Evolutionary conservation across 164 flowering plant genomes (phyloP).

Genomic region (Warburgia ugandensis): DNA sequence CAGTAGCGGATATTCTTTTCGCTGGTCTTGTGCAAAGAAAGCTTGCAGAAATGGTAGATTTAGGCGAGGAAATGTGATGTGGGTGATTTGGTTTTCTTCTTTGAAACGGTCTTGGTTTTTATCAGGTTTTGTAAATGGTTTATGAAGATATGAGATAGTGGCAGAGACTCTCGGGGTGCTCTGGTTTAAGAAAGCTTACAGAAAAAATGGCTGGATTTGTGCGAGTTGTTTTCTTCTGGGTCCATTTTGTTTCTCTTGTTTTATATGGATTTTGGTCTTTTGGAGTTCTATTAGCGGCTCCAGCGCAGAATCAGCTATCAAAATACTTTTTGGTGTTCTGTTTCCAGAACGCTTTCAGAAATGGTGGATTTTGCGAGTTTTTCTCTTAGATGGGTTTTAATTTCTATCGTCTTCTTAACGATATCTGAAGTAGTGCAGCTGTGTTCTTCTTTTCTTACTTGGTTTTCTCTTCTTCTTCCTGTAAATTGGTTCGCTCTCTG

Average conservation of each 20-base stretch:
- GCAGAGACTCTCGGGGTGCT: not conserved
- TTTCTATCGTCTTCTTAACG: too few species aligned
- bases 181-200: not conserved
- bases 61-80: not conserved
- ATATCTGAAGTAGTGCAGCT: too few species aligned
- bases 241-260: too few species aligned
- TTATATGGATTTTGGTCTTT: too few species aligned
- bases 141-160: too few species aligned
- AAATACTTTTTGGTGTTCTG: not conserved
- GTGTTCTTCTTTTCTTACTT: too few species aligned
- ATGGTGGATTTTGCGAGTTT: not conserved
- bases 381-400: not conserved
- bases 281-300: not conserved
- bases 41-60: not conserved
- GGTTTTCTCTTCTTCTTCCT: too few species aligned
- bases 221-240: not conserved
- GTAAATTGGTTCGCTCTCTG: too few species aligned
- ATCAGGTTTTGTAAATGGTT: too few species aligned
- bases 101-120: too few species aligned
- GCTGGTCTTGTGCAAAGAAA: not conserved
- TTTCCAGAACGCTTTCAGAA: not conserved
- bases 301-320: not conserved
- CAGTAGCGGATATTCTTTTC: not conserved
- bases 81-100: not conserved
- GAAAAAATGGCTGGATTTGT: not conserved